Evolutionary conservation across 140 eudicot species (phyloP), one percentile per base, ranked within the genome.

Genomic region (Anethum foeniculum): DNA sequence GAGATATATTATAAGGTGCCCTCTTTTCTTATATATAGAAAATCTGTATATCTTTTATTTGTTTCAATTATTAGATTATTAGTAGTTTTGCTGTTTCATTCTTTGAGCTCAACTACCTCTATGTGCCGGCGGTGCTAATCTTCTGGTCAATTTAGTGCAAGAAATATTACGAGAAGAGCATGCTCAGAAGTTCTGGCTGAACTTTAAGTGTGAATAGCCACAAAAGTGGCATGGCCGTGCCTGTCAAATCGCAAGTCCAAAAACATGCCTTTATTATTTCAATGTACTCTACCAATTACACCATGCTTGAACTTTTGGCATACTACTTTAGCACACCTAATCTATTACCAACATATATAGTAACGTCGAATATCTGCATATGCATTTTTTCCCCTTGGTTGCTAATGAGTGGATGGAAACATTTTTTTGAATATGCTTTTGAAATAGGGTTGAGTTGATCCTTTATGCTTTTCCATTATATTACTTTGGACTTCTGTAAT

Each of bases 1-100:
- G 99, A 96, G 92, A 89, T 87, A 38, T 93, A 86, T 87, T 96
- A 96, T 90, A 91, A 96, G 96, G 99, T 96, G 85, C 62, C n/a
- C 47, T 75, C 73, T 67, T 30, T 46, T 83, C 28, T 7, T 12
- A 47, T 5, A 15, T 3, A 14, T n/a, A 75, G 4, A 41, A 41
- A 72, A 2, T 72, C 27, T 19, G 47, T 18, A 69, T 34, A 69
- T 69, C 56, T 75, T 80, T 25, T 30, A 60, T 58, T 11, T 32
- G 64, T 60, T 79, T 79, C 15, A 65, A 12, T 74, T 9, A 18
- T 46, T 25, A 74, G 51, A 5, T 65, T 82, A 36, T 46, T 36
- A 34, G 19, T 36, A 34, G 19, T 65, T 25, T 34, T 18, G 36
- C 12, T n/a, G 15, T 76, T 9, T 28, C 15, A 15, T 76, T 25